A percentile compares a stretch with the other conserved stretches of the same genome.
These are phyloP conservation scores for Batkoa obscura DNA, from an alignment of 371 early-diverging fungal species.

Conservation along the genomic window DNA sequence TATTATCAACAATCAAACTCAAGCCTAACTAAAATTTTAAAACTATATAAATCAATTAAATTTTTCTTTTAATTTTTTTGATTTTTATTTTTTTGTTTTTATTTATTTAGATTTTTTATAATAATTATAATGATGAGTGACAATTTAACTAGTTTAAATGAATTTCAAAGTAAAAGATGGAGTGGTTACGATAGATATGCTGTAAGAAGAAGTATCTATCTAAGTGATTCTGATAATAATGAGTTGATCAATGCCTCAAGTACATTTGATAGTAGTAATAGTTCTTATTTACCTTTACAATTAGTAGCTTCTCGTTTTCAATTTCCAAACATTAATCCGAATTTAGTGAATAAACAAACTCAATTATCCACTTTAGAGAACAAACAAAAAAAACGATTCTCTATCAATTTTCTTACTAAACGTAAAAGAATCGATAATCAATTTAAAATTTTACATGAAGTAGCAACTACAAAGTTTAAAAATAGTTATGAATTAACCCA, in stretches of 20 bases:
- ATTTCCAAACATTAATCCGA: neutral
- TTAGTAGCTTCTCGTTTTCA: slow-evolving; percentile 4
- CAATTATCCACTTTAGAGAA: neutral
- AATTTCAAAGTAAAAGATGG: neutral
- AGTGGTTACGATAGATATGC: slow-evolving; percentile 5
- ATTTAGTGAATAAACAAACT: neutral
- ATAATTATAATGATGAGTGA: too few species aligned
- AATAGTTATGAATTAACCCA: neutral
- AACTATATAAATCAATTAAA: too few species aligned
- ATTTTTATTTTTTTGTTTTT: too few species aligned
- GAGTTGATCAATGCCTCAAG: neutral
- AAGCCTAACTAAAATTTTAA: too few species aligned
- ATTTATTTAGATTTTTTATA: too few species aligned
- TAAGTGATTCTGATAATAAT: neutral
- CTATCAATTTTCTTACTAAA: neutral
- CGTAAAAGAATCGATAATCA: neutral
- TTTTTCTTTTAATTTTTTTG: too few species aligned
- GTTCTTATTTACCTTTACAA: neutral
- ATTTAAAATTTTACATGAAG: neutral
- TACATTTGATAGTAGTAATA: neutral
- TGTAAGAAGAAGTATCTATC: neutral
- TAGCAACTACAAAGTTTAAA: neutral
- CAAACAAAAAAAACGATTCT: too few species aligned
- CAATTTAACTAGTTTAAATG: too few species aligned
- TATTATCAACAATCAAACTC: too few species aligned